phyloP scores from a whole-genome alignment of 129 eudicot species.

The Kitagawia praeruptora region DNA sequence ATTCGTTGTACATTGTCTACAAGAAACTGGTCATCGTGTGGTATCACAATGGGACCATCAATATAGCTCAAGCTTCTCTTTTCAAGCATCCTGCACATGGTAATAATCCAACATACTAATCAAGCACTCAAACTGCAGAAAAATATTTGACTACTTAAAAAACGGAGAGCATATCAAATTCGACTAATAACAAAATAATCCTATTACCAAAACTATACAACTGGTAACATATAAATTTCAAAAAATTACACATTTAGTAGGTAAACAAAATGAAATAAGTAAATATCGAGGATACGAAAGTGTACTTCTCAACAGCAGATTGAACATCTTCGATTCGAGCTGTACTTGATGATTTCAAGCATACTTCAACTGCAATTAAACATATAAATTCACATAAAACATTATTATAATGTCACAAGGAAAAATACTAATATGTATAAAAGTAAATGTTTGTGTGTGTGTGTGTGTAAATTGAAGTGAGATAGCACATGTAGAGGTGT shows the following conservation, averaged over 20 bases:
- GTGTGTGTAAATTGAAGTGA: no score
- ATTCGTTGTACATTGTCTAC: conserved; percentile 69
- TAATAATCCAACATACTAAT: not conserved
- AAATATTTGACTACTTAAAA: not conserved
- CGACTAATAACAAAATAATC: not conserved
- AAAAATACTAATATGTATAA: not conserved
- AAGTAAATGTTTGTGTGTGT: no score
- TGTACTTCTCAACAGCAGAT: conserved; percentile 71
- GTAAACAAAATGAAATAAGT: not conserved
- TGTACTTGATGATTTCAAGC: conserved; percentile 79
- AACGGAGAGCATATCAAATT: not conserved
- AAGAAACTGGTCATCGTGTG: conserved; percentile 56
- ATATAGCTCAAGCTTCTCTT: conserved; percentile 76
- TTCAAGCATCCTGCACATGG: conserved; percentile 67
- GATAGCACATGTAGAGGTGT: not conserved
- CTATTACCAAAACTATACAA: not conserved
- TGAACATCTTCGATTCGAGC: conserved; percentile 60
- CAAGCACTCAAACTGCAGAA: conserved; percentile 2
- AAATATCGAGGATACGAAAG: not conserved
- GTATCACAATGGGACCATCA: conserved; percentile 81
- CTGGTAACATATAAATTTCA: not conserved
- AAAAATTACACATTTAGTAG: not conserved
- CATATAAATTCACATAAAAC: not conserved
- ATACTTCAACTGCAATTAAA: conserved; percentile 67
- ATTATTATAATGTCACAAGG: not conserved